These are phyloP conservation scores for Saitozyma podzolica DNA, from an alignment of 768 basidiomycete species.

Conservation along the genomic window DNA sequence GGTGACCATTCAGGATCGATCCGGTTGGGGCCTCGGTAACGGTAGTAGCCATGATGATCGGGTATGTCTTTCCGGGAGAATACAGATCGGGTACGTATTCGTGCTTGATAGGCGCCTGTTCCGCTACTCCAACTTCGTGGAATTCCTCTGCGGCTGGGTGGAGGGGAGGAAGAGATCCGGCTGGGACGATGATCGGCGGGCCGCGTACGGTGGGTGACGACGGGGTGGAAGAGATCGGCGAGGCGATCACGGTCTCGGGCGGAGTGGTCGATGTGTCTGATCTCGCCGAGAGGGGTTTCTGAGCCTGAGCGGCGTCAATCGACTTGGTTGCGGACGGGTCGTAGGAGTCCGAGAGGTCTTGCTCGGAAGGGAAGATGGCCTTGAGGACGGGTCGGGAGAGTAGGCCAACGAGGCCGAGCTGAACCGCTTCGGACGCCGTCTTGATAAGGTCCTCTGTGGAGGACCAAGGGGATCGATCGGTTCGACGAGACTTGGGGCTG, in stretches of 20 bases:
- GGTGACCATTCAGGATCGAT: slow-evolving; percentile 8
- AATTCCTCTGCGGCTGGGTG: too few relatives aligned
- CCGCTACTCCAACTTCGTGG: too few relatives aligned
- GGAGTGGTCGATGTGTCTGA: background rate
- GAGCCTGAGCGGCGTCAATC: background rate
- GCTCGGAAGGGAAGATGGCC: slow-evolving; percentile 42
- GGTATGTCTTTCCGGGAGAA: slow-evolving; percentile 8
- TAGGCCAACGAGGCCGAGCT: slow-evolving; percentile 50
- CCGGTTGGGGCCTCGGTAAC: slow-evolving; percentile 1
- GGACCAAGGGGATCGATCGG: background rate
- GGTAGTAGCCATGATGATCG: slow-evolving; percentile 15
- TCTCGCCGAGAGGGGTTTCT: slow-evolving; percentile 1
- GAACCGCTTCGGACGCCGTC: slow-evolving; percentile 46
- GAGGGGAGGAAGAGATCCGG: slow-evolving; percentile 1
- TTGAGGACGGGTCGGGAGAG: slow-evolving; percentile 48
- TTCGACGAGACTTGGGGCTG: too few relatives aligned
- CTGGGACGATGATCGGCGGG: slow-evolving; percentile 4
- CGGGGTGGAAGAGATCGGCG: slow-evolving; percentile 28
- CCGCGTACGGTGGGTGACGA: slow-evolving; percentile 23
- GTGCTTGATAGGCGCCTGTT: too few relatives aligned
- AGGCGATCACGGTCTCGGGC: slow-evolving; percentile 15
- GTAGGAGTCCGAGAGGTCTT: slow-evolving; percentile 6
- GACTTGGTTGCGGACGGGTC: background rate
- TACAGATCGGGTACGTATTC: too few relatives aligned
- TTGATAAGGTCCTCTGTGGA: slow-evolving; percentile 16